phyloP scores from a whole-genome alignment of 2,329 filamentous ascomycete genomes.

The Fusarium sp. region DNA sequence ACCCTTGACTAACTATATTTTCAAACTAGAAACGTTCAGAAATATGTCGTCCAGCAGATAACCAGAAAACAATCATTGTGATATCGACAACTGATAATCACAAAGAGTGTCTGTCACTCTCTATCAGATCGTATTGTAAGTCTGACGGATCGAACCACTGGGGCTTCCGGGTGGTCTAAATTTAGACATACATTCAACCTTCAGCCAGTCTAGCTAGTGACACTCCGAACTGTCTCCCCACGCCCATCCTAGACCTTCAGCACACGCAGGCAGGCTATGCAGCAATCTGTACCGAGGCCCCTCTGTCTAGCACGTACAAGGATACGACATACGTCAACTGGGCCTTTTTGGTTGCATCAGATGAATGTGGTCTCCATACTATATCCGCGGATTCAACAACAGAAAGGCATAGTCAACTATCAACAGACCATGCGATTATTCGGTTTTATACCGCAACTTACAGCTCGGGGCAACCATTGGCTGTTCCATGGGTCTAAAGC shows the following conservation, averaged over 20 bases:
- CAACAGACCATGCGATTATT: neutral
- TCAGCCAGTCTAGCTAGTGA: constrained; percentile 28
- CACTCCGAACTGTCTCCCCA: constrained; percentile 19
- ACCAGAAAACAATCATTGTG: neutral
- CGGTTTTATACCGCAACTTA: neutral
- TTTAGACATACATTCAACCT: constrained; percentile 31
- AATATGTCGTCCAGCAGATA: neutral
- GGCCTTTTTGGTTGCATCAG: neutral
- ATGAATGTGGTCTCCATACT: neutral
- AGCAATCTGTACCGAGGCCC: constrained; percentile 3
- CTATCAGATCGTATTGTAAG: constrained; percentile 8
- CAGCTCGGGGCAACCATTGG: neutral
- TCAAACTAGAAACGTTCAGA: too few species aligned
- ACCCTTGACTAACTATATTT: too few species aligned
- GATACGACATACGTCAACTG: neutral
- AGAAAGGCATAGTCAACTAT: neutral
- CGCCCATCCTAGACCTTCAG: constrained; percentile 14
- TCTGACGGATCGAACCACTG: constrained; percentile 16
- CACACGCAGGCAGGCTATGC: constrained; percentile 22
- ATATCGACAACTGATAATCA: neutral
- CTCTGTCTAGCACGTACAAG: neutral
- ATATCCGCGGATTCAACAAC: neutral
- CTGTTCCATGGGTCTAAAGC: constrained; percentile 10
- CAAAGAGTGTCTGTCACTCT: neutral
- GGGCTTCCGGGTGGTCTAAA: constrained; percentile 26